Conservation (phyloP, 1,139 yeast species). For the Blastobotrys elegans region DNA sequence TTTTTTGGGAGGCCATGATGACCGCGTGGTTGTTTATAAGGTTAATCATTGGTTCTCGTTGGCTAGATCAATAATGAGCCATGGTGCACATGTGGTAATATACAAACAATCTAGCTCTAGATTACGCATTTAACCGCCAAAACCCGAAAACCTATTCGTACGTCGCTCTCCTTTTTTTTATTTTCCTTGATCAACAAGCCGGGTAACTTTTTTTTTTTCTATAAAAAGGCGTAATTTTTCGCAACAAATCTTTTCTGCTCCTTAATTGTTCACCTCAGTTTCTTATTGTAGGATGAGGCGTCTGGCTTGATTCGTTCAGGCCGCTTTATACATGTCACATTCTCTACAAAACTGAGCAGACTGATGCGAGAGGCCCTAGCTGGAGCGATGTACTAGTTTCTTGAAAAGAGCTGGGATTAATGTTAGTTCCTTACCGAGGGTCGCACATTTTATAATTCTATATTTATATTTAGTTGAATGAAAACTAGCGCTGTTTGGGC, state of each 20-base stretch:
- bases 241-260: slow-evolving; percentile 12
- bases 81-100: too few species aligned
- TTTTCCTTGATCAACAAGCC: too few species aligned
- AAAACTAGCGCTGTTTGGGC: too few species aligned
- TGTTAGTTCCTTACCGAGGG: slow-evolving; percentile 34
- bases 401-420: slow-evolving; percentile 9
- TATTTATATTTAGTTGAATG: neutral
- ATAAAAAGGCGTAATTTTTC: slow-evolving; percentile 6
- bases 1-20: too few species aligned
- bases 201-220: neutral
- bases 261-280: slow-evolving; percentile 27
- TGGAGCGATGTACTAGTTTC: slow-evolving; percentile 29
- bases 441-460: slow-evolving; percentile 21
- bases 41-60: too few species aligned
- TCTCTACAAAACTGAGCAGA: slow-evolving; percentile 30
- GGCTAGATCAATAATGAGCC: too few species aligned
- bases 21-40: too few species aligned
- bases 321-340: slow-evolving; percentile 14
- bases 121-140: too few species aligned
- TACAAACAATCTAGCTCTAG: too few species aligned
- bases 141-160: too few species aligned
- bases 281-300: slow-evolving; percentile 29
- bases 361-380: slow-evolving; percentile 27
- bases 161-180: too few species aligned
- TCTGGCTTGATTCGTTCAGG: slow-evolving; percentile 4